A percentile compares a stretch with the other conserved stretches of the same genome.
phyloP scores from a whole-genome alignment of 768 basidiomycete genomes.

The Phylloporus sp. region DNA sequence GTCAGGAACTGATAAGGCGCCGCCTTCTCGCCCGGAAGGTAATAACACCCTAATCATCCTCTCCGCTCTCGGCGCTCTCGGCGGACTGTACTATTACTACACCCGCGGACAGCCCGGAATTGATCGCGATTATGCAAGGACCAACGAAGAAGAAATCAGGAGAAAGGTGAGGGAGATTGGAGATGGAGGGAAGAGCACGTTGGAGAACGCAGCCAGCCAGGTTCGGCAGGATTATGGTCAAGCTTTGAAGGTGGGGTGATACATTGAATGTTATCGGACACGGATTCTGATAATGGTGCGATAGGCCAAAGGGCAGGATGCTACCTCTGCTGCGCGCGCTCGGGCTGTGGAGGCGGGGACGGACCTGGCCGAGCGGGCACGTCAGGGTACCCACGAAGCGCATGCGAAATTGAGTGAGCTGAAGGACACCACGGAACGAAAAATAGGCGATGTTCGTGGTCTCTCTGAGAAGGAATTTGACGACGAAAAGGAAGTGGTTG shows the following conservation, averaged over 20 bases:
- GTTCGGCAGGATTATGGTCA: constrained; percentile 32
- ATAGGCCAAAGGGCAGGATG: constrained; percentile 24
- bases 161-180: constrained; percentile 25
- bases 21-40: constrained; percentile 6
- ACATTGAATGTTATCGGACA: neutral
- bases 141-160: constrained; percentile 32
- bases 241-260: constrained; percentile 32
- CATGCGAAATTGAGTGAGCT: constrained; percentile 23
- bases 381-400: constrained; percentile 23
- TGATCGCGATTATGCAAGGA: constrained; percentile 22
- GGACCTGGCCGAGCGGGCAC: constrained; percentile 24
- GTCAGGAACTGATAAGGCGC: neutral
- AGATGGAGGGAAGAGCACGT: constrained; percentile 31
- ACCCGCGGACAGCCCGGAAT: constrained; percentile 19
- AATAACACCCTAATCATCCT: constrained; percentile 29
- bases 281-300: neutral
- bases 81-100: constrained; percentile 38
- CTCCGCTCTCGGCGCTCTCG: constrained; percentile 32
- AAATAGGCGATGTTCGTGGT: constrained; percentile 22
- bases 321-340: constrained; percentile 5
- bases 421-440: constrained; percentile 24
- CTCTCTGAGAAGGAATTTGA: constrained; percentile 26
- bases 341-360: constrained; percentile 23
- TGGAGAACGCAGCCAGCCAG: constrained; percentile 28
- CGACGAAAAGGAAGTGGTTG: constrained; percentile 28